Percentiles rank a stretch among this genome's conserved stretches.
phyloP scores from a whole-genome alignment of 306 rosid species.

The Cyclanthera cordifolia region DNA sequence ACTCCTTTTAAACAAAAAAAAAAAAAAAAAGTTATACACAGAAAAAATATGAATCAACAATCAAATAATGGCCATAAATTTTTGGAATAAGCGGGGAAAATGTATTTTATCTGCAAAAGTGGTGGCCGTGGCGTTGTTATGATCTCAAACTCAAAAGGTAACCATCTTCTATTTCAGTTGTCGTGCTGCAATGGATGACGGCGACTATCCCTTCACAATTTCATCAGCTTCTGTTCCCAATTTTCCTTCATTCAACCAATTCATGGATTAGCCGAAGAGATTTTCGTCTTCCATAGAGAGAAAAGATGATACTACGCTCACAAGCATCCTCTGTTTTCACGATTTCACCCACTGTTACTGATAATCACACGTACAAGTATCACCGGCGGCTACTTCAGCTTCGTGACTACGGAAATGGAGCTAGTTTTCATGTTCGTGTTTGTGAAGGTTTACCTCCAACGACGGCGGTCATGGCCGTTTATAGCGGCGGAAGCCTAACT shows the following conservation, averaged over 20 bases:
- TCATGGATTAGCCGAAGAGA: not conserved
- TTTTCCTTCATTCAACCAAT: not conserved
- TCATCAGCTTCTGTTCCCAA: not conserved
- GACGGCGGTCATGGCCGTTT: conserved; percentile 14
- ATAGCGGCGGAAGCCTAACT: conserved; percentile 3
- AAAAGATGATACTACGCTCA: conserved; percentile 1
- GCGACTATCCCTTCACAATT: conserved; percentile 6
- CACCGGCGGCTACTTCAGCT: not conserved
- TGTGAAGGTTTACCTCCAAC: conserved; percentile 11
- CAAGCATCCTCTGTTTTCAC: conserved; percentile 9
- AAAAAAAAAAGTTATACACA: too few relatives aligned
- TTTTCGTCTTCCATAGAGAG: not conserved
- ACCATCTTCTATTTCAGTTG: not conserved
- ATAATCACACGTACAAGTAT: not conserved
- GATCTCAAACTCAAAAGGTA: conserved; percentile 6
- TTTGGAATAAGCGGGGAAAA: not conserved
- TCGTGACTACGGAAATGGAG: not conserved
- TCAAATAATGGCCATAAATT: not conserved
- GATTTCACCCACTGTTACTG: not conserved
- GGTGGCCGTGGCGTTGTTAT: conserved; percentile 14
- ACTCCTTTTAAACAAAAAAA: too few relatives aligned
- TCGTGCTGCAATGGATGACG: not conserved
- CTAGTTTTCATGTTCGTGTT: conserved; percentile 9
- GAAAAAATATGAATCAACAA: too few relatives aligned
- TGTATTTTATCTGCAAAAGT: not conserved